These are phyloP conservation scores for Tulasnella sp. DNA, from an alignment of 768 basidiomycete genomes.

Conservation along the genomic window DNA sequence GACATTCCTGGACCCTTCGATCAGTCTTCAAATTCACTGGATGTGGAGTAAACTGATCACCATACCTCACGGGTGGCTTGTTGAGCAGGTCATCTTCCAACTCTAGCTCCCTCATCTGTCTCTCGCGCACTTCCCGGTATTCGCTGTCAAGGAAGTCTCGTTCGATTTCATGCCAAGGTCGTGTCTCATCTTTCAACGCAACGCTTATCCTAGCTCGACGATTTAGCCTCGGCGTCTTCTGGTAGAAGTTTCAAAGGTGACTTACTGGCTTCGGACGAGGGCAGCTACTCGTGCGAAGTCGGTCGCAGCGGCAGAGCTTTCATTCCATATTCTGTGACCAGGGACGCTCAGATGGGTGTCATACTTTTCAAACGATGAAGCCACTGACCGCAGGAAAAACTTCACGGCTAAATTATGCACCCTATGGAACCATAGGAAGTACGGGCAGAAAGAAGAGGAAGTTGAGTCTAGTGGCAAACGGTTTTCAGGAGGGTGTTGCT, in stretches of 20 bases:
- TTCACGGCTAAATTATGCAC: constrained; percentile 71
- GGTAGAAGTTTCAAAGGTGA: constrained; percentile 20
- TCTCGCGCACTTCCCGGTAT: constrained; percentile 73
- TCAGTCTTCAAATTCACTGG: constrained; percentile 6
- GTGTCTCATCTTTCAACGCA: constrained; percentile 58
- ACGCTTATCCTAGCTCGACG: constrained; percentile 49
- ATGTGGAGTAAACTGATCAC: too few species aligned
- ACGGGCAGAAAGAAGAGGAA: constrained; percentile 71
- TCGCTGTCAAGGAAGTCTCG: constrained; percentile 69
- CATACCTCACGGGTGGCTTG: constrained; percentile 77
- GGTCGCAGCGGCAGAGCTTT: constrained; percentile 61
- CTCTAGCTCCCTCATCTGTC: constrained; percentile 85
- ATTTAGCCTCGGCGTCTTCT: neutral
- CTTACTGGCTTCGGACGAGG: constrained; percentile 75
- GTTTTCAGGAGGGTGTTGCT: constrained; percentile 6
- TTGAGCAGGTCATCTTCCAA: constrained; percentile 76
- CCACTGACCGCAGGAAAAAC: constrained; percentile 58
- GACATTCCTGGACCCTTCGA: constrained; percentile 46
- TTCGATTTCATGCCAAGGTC: constrained; percentile 77
- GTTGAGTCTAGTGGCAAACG: constrained; percentile 50
- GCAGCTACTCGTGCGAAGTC: constrained; percentile 74
- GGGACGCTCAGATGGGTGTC: neutral
- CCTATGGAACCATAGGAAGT: constrained; percentile 73
- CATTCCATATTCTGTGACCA: constrained; percentile 60
- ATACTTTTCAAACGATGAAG: neutral